Evolutionary conservation across 148 eudicot genomes (phyloP), one percentile per base, ranked within the genome.

Genomic region (Chenopodium formosanum): DNA sequence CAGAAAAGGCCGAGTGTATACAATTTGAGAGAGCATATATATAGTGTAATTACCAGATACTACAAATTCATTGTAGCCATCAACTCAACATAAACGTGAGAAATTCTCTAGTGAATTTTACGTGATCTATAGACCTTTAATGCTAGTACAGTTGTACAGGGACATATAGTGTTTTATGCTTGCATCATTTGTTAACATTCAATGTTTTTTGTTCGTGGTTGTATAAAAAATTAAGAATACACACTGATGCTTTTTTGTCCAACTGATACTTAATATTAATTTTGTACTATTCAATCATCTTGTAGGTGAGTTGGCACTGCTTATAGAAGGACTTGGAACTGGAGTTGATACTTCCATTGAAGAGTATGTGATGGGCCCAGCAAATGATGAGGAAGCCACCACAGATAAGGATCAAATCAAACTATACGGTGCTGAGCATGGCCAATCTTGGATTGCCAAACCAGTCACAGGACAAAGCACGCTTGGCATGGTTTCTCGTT

Each of bases 361-460:
- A 86, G 98, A 92, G 85, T 95, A 91, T 73, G 83, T 95, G 78
- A 88, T 95, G 56, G 87, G 86, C 44, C 86, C 94, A 25, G 87
- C 82, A 78, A 88, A 89, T 9, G 87, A 79, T 80, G 92, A 88
- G 27, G 97, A 94, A 60, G 85, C 93, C 56, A 82, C 78, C 4
- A 46, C 71, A 62, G 93, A 88, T 19, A 90, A 92, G 85, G 92
- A 91, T 78, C 92, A 91, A 77, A 86, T 93, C 78, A 91, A 86
- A 83, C 79, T 93, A 82, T 93, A 91, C 11, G 94, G 98, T 10
- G 88, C 97, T 8, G 97, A 88, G 76, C 90, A 87, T 64, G 98
- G 97, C 73, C 94, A 85, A 73, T 95, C 94, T 9, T 95, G 93
- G 96, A 75, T 95, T 23, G 97, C 98, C 70, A 93, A 88, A 82